Evolutionary conservation across 768 basidiomycete species (phyloP), one percentile per base, ranked within the genome.

Genomic region (Daedaleopsis nitida): DNA sequence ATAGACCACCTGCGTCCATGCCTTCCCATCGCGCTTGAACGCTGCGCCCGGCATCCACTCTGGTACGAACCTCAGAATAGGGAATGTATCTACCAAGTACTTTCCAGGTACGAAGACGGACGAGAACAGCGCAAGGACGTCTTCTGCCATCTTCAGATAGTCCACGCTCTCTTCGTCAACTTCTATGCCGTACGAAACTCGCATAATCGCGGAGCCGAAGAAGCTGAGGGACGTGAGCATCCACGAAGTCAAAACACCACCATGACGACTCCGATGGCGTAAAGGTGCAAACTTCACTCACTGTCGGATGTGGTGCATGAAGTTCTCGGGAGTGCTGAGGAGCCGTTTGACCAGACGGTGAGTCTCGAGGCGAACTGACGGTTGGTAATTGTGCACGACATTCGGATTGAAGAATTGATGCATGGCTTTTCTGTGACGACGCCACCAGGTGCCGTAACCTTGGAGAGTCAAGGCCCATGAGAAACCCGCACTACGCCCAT

Each of bases 51-150:
- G 68, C 16, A 66, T 6, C 69, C 69, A 70, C n/a, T 27, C n/a
- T 0, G 69, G 69, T 16, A 70, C 23, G 45, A 65, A 65, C 27
- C 63, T 61, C 51, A 70, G 57, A 59, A 45, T 27, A 14, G 58
- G 70, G 19, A 73, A n/a, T n/a, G 63, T 64, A 34, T 73, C 71
- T 35, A 73, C 71, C 6, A 70, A 57, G 57, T 66, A 73, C 6
- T 66, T 56, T 3, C 71, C 72, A 13, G 72, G 71, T 2, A 52
- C 56, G 21, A 61, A 48, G 3, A 45, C 45, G n/a, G 19, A 23
- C 1, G 52, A 44, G 45, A 59, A 59, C 23, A 54, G 35, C 13
- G 60, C 60, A 19, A 61, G 55, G 13, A 55, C 48, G 7, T 53
- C 52, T 11, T 42, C 45, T 8, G 61, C 61, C 8, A 57, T 54